Conservation (phyloP, 768 basidiomycete species). For the Cyclocybe cylindracea region DNA sequence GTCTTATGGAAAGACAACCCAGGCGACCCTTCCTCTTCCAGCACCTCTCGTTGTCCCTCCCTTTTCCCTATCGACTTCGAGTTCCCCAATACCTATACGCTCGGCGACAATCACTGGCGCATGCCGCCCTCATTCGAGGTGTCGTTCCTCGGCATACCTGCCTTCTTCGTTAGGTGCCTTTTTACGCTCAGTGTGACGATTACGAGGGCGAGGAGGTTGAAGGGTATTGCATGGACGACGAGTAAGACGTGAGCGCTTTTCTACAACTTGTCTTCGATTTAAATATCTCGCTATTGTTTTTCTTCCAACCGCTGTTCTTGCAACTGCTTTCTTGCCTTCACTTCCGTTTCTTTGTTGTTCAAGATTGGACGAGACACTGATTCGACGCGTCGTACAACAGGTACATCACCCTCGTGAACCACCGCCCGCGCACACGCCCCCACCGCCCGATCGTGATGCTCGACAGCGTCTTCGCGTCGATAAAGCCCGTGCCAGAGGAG, state of each 20-base stretch:
- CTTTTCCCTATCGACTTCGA: constrained; percentile 37
- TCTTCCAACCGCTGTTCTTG: constrained; percentile 1
- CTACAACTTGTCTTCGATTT: neutral
- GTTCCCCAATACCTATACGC: constrained; percentile 33
- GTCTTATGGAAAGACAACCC: constrained; percentile 31
- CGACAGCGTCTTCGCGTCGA: constrained; percentile 44
- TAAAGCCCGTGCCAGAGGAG: constrained; percentile 59
- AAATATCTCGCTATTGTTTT: neutral
- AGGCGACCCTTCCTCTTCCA: constrained; percentile 2
- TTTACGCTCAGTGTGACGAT: constrained; percentile 35
- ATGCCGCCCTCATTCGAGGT: constrained; percentile 42
- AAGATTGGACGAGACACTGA: constrained; percentile 1
- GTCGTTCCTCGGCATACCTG: constrained; percentile 30
- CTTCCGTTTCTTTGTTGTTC: neutral
- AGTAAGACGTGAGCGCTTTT: constrained; percentile 33
- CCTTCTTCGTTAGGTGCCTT: constrained; percentile 32
- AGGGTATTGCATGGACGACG: constrained; percentile 33
- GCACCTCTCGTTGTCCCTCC: constrained; percentile 31
- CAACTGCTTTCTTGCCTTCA: neutral
- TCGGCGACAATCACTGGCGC: constrained; percentile 27
- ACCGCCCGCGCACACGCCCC: constrained; percentile 50
- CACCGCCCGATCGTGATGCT: constrained; percentile 40
- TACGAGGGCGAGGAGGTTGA: constrained; percentile 29
- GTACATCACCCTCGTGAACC: constrained; percentile 40
- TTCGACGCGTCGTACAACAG: constrained; percentile 22